A percentile compares a stretch with the other conserved stretches of the same genome.
phyloP scores from a whole-genome alignment of 148 eudicot genomes.

The Amaranthus cruentus region DNA sequence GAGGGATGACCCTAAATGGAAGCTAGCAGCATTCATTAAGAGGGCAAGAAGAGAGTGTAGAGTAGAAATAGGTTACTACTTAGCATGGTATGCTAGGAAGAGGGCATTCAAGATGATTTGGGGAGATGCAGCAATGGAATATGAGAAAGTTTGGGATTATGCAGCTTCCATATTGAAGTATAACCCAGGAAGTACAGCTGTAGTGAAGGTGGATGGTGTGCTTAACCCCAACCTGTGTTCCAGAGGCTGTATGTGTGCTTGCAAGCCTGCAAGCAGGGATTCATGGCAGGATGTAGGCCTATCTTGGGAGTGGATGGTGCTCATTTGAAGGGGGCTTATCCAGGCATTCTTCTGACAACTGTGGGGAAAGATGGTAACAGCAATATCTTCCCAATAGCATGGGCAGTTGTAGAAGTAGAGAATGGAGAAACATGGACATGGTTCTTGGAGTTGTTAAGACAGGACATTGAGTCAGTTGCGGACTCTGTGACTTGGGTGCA shows the following conservation, averaged over 20 bases:
- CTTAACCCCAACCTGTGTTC: not conserved
- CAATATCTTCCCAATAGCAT: not conserved
- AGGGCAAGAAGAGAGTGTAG: not conserved
- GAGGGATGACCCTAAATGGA: not conserved
- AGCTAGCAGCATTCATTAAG: not conserved
- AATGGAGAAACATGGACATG: not conserved
- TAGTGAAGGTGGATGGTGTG: not conserved
- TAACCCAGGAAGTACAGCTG: not conserved
- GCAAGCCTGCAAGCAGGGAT: constrained; percentile 3
- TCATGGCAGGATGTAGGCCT: constrained; percentile 2
- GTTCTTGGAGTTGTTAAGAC: not conserved
- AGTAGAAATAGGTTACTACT: not conserved
- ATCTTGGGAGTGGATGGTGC: constrained; percentile 7
- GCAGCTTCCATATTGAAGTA: not conserved
- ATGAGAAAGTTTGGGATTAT: constrained; percentile 11
- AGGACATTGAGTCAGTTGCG: not conserved
- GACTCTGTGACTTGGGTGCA: not conserved
- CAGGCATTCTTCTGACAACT: not conserved
- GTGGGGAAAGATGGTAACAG: not conserved
- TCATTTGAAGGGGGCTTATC: not conserved
- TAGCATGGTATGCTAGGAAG: not conserved
- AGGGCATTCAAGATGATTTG: not conserved
- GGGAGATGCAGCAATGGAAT: not conserved
- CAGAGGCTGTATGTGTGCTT: constrained; percentile 8
- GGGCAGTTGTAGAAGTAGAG: not conserved